Evolutionary conservation across 148 eudicot genomes (phyloP).

Genomic region (Suaeda aralocaspica): DNA sequence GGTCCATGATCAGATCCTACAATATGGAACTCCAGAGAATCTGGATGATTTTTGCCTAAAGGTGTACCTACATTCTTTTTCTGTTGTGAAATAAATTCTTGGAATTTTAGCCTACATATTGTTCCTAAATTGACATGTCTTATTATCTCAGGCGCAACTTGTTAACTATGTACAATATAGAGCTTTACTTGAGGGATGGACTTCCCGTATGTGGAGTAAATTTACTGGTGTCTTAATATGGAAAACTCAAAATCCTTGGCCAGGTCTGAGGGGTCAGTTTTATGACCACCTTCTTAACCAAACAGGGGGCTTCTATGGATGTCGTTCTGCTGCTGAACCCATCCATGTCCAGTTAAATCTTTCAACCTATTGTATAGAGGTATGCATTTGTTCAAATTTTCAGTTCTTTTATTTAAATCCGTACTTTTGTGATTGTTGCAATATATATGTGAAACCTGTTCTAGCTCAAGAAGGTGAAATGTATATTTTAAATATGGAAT

Average conservation of each 20-base stretch:
- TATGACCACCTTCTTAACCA: slow-evolving; percentile 98
- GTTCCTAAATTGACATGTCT: slow-evolving; percentile 10
- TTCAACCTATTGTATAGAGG: slow-evolving; percentile 74
- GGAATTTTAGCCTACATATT: not conserved
- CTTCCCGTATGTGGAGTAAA: slow-evolving; percentile 97
- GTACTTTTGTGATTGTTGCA: not conserved
- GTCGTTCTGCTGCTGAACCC: slow-evolving; percentile 95
- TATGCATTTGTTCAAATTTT: slow-evolving; percentile 18
- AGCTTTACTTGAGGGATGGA: slow-evolving; percentile 94
- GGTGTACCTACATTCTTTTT: slow-evolving; percentile 34
- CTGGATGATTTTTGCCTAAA: slow-evolving; percentile 95
- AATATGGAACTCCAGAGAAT: slow-evolving; percentile 71
- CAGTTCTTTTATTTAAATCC: not conserved
- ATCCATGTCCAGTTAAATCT: slow-evolving; percentile 96
- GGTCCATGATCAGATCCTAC: slow-evolving; percentile 90
- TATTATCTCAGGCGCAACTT: slow-evolving; percentile 70
- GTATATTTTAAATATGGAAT: not conserved
- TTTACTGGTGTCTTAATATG: slow-evolving; percentile 92
- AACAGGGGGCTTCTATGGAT: slow-evolving; percentile 96
- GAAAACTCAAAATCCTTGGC: slow-evolving; percentile 99
- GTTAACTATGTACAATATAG: slow-evolving; percentile 90
- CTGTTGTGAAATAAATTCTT: not conserved
- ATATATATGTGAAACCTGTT: not conserved
- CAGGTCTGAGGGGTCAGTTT: slow-evolving; percentile 97
- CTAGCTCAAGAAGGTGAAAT: not conserved